Evolutionary conservation across 257 asterid genomes (phyloP), one percentile per base, ranked within the genome.

Genomic region (Thymus mandschuricus): DNA sequence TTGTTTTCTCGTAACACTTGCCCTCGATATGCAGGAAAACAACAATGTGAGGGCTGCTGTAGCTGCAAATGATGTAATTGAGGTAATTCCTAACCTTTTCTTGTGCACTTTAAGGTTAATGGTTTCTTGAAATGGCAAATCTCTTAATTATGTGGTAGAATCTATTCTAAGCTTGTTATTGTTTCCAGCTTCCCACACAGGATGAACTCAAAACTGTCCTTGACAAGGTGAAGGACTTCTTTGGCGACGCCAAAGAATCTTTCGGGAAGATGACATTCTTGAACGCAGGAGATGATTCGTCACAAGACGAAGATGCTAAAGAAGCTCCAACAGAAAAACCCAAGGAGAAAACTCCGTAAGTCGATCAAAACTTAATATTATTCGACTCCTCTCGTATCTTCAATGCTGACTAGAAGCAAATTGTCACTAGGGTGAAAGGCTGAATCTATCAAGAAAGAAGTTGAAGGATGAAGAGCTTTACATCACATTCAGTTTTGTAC

Each of bases 171-270:
- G 66, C 30, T 8, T 56, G n/a, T 3, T 2, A 43, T 56, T 34
- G 68, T 61, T 10, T 49, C 60, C 90, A 91, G 98, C 98, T 91
- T 61, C 97, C 98, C 3, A 74, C 78, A 4, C 75, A 78, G 73
- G 97, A 84, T 48, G 85, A 91, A 78, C 97, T 94, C 72, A 91
- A 87, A 81, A 89, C 98, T 4, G 97, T 94, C 55, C 30, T 94
- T 29, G 98, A 94, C 67, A 91, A 89, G 73, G 96, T 94, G 82
- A 91, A 89, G 83, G 96, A 86, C 81, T 94, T 91, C 81, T 89
- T 94, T 27, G 98, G 96, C 30, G 91, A 86, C 9, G 97, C 96
- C 34, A 89, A 89, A 82, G 97, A 94, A 77, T 91, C 98, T 4
- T 91, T 94, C 15, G 97, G 97, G 80, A 91, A 94, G 88, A 74